A percentile compares a stretch with the other conserved stretches of the same genome.
phyloP scores from a whole-genome alignment of 1,139 yeast species.

The Geotrichum carabidarum region DNA sequence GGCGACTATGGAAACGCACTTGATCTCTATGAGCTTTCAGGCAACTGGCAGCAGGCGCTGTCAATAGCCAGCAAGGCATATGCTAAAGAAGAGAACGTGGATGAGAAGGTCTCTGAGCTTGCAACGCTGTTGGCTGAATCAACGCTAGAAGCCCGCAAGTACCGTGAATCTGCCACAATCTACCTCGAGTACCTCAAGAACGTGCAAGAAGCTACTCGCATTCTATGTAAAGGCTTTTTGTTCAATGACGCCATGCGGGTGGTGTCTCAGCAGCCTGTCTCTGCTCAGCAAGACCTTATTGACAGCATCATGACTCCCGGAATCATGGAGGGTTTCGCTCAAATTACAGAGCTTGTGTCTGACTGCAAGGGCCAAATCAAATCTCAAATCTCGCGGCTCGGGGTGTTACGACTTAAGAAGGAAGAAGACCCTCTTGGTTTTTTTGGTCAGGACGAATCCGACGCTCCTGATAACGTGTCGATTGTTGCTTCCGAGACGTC shows the following conservation, averaged over 20 bases:
- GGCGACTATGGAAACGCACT: constrained; percentile 55
- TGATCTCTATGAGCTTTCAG: constrained; percentile 61
- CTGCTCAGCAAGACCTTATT: constrained; percentile 39
- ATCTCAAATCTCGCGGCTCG: constrained; percentile 75
- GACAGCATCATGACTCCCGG: constrained; percentile 63
- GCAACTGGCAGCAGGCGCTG: constrained; percentile 82
- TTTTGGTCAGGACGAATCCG: constrained; percentile 56
- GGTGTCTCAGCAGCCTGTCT: constrained; percentile 39
- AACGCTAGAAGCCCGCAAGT: constrained; percentile 65
- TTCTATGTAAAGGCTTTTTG: constrained; percentile 69
- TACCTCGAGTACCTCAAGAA: constrained; percentile 58
- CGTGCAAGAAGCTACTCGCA: constrained; percentile 55
- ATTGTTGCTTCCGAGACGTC: constrained; percentile 93
- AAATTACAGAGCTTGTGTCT: constrained; percentile 78
- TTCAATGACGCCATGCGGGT: constrained; percentile 74
- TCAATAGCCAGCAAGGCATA: constrained; percentile 44
- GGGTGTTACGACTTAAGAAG: constrained; percentile 81
- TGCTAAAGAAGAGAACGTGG: constrained; percentile 32
- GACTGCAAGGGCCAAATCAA: constrained; percentile 83
- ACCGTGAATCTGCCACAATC: constrained; percentile 79
- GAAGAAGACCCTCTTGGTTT: constrained; percentile 79
- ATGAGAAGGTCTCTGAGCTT: constrained; percentile 39
- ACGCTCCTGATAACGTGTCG: constrained; percentile 78
- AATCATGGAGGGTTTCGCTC: constrained; percentile 81
- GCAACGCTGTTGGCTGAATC: constrained; percentile 57